These are phyloP conservation scores for Helicostylum pulchrum DNA, from an alignment of 192 early-diverging fungal species.

Conservation along the genomic window DNA sequence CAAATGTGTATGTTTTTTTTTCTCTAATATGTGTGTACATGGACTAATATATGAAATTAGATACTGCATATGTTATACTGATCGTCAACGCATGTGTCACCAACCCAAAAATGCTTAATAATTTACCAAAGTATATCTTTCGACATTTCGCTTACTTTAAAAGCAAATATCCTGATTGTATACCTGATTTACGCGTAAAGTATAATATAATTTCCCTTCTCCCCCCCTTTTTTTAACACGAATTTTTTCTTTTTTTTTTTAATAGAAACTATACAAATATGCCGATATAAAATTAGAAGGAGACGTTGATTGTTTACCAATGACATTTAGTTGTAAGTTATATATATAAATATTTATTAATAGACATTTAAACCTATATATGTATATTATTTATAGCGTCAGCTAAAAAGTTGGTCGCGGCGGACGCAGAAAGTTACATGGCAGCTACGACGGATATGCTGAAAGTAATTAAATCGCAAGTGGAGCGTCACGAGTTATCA, in stretches of 20 bases:
- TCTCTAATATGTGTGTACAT: neutral
- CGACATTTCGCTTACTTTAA: conserved; percentile 71
- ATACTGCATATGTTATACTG: conserved; percentile 73
- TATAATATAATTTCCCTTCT: neutral
- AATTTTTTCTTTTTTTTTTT: too few relatives aligned
- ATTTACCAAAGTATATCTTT: conserved; percentile 72
- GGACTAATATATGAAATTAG: conserved; percentile 31
- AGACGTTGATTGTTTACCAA: conserved; percentile 21
- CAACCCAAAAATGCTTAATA: conserved; percentile 47
- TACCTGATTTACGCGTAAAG: conserved; percentile 54
- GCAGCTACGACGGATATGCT: conserved; percentile 24
- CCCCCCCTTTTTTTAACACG: neutral
- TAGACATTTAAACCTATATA: neutral
- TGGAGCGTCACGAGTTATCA: conserved; percentile 20
- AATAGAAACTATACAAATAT: conserved; percentile 19
- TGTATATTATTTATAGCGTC: neutral
- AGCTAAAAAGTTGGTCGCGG: conserved; percentile 5
- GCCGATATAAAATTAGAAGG: conserved; percentile 18
- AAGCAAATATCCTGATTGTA: conserved; percentile 67
- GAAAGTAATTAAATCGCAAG: neutral
- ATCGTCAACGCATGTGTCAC: conserved; percentile 69
- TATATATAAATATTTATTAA: neutral
- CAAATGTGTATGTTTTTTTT: conserved; percentile 45
- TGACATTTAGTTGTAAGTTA: conserved; percentile 11
- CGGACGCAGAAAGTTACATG: conserved; percentile 29